Base-by-base conservation (phyloP, 768 basidiomycete genomes). In the Amanita rubescens region DNA sequence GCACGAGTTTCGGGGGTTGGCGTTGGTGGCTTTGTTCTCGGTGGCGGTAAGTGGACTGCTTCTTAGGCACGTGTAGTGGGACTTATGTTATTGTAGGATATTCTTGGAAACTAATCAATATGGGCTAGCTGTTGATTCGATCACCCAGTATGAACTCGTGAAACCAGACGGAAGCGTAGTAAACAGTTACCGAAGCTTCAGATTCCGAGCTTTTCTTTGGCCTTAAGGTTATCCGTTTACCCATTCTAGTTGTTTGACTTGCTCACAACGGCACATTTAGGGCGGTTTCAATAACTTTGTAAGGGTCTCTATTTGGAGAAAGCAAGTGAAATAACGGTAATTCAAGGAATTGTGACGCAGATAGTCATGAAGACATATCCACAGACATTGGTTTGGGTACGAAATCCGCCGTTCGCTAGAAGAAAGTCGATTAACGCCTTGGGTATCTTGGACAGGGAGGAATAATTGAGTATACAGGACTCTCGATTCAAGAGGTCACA, bases 281-380 rank as follows among this genome's bases (percentile, higher is more conserved):
- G 84, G 84, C 20, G 83, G 82, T 9, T 62, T 72, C 57, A 84
- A 86, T 57, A 86, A 85, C 56, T 84, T 82, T 55, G 74, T 68
- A 49, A 51, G 58, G 14, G 47, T 9, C 9, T 14, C 14, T 14
- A 15, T 0, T 33, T 14, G 19, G 9, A 9, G 5, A 17, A 3
- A 10, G 3, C n/a, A n/a, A 27, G 37, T 50, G 37, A 39, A 38
- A 42, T 19, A 11, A 8, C 39, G 24, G 11, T 30, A 25, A 5
- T 17, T 22, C 17, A 39, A 75, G 74, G 84, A 0, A 77, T 85
- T 35, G 79, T 85, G 2, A 85, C 82, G 0, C 72, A 64, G 38
- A 79, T 85, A 58, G 79, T 75, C 0, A 50, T 85, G 19, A 75
- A 75, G 55, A 71, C 79, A 0, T 74, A 71, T 60, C 76, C 82